Percentiles rank a stretch among this genome's conserved stretches.
Evolutionary conservation across 225 moss, liverwort and hornwort genomes (phyloP).

Genomic region (Pseudisothecium myosuroides): DNA sequence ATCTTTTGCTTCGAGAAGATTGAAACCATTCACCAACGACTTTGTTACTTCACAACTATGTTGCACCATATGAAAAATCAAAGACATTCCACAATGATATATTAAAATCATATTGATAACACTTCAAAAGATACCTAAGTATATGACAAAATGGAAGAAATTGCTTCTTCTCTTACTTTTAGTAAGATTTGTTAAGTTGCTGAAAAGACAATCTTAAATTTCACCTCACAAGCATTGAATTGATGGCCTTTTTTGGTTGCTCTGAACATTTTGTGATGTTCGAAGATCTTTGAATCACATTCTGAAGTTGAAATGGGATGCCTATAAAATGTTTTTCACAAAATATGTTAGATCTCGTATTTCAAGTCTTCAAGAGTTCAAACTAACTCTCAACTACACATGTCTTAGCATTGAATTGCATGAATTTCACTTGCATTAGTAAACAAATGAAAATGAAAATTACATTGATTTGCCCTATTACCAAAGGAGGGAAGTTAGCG

Average conservation of each 20-base stretch:
- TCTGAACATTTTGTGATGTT: background rate
- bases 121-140: background rate
- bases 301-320: background rate
- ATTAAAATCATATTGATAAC: background rate
- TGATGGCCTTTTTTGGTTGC: too few relatives aligned
- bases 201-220: background rate
- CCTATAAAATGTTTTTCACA: background rate
- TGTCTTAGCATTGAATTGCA: background rate
- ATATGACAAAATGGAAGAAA: background rate
- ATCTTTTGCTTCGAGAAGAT: background rate
- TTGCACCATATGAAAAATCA: background rate
- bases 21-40: background rate
- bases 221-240: background rate
- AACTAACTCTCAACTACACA: background rate
- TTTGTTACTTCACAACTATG: background rate
- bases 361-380: too few relatives aligned
- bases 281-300: background rate
- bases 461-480: background rate
- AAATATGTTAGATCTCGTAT: too few relatives aligned
- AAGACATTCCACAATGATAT: background rate
- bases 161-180: background rate
- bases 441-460: background rate
- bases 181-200: background rate
- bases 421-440: background rate
- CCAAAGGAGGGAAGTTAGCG: background rate